A percentile compares a stretch with the other conserved stretches of the same genome.
phyloP scores from a whole-genome alignment of 495 filamentous ascomycete genomes.

The Lasiosphaeria hispida region DNA sequence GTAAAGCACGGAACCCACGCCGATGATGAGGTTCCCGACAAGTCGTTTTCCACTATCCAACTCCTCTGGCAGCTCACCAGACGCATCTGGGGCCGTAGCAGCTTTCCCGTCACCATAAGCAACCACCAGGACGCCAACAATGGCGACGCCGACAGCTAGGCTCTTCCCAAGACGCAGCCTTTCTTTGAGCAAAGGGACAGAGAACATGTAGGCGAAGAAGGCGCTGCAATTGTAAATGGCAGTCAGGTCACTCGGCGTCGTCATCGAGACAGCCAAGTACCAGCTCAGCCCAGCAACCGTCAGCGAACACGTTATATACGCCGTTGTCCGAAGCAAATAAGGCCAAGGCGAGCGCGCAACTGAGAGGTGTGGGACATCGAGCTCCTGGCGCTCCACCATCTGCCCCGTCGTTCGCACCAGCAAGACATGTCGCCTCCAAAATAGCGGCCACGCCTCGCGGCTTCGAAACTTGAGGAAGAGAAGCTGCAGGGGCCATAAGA shows the following conservation, averaged over 20 bases:
- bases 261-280: conserved; percentile 93
- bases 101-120: conserved; percentile 72
- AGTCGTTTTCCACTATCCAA: conserved; percentile 55
- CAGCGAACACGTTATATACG: conserved; percentile 77
- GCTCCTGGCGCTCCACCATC: conserved; percentile 74
- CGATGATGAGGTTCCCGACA: conserved; percentile 87
- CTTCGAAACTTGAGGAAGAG: conserved; percentile 73
- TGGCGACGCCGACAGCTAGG: conserved; percentile 78
- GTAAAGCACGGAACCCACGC: conserved; percentile 88
- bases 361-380: conserved; percentile 48
- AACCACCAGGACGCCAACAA: conserved; percentile 83
- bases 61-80: conserved; percentile 25
- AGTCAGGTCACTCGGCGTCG: conserved; percentile 85
- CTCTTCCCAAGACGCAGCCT: conserved; percentile 76
- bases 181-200: conserved; percentile 83
- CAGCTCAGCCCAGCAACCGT: conserved; percentile 91
- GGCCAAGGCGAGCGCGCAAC: conserved; percentile 39
- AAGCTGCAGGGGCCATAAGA: conserved; percentile 85
- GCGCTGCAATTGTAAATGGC: conserved; percentile 99
- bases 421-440: conserved; percentile 79
- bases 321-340: conserved; percentile 76
- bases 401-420: conserved; percentile 74
- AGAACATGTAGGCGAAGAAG: conserved; percentile 97
- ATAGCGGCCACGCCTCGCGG: conserved; percentile 73
- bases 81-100: conserved; percentile 34